A percentile compares a stretch with the other conserved stretches of the same genome.
These are phyloP conservation scores for Jaltomata sinuosa DNA, from an alignment of 257 asterid genomes.

Conservation along the genomic window DNA sequence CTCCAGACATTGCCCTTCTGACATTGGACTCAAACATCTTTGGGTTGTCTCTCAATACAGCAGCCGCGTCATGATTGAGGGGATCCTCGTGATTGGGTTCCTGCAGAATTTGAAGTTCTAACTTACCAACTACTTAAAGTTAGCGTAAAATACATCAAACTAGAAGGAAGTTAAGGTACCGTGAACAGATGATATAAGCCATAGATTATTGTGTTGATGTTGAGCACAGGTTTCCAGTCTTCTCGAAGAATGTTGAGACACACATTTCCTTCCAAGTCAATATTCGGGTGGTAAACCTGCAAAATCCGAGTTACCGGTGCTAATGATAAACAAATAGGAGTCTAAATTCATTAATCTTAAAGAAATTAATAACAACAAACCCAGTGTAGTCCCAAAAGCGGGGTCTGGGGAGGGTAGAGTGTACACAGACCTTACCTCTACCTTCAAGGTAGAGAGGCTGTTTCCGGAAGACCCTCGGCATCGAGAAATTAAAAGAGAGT, in stretches of 20 bases:
- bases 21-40: slow-evolving; percentile 77
- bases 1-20: slow-evolving; percentile 87
- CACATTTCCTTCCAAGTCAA: slow-evolving; percentile 93
- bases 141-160: not conserved
- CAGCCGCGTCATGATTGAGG: slow-evolving; percentile 90
- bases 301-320: not conserved
- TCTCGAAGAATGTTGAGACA: slow-evolving; percentile 98
- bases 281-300: slow-evolving; percentile 96
- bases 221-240: slow-evolving; percentile 98
- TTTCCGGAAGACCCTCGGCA: too few relatives aligned
- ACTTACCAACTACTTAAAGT: not conserved
- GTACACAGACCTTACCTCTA: too few relatives aligned
- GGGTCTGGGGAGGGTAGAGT: too few relatives aligned
- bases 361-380: not conserved
- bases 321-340: not conserved
- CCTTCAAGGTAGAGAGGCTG: too few relatives aligned
- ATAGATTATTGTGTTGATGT: slow-evolving; percentile 75
- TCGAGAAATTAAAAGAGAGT: not conserved
- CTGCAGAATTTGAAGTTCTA: slow-evolving; percentile 20
- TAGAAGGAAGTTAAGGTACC: slow-evolving; percentile 24
- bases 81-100: slow-evolving; percentile 98
- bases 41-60: slow-evolving; percentile 77
- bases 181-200: slow-evolving; percentile 91
- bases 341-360: not conserved
- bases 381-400: too few relatives aligned